Evolutionary conservation across 2,329 filamentous ascomycete genomes (phyloP).

Genomic region (Alternaria consortialis): DNA sequence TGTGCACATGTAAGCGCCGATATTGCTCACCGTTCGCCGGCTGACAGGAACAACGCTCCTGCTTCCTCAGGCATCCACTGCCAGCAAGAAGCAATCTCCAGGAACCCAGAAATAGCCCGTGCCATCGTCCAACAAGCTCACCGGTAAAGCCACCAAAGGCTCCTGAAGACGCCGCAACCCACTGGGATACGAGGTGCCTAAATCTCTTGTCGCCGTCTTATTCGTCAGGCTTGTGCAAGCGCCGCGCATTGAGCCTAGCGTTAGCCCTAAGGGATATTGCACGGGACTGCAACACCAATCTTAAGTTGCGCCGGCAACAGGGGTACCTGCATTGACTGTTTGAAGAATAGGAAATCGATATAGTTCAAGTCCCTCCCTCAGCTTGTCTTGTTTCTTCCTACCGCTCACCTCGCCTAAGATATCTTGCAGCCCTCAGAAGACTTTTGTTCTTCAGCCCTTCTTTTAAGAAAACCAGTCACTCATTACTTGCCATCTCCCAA

Average conservation of each 20-base stretch:
- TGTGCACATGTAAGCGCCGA: slow-evolving; percentile 1
- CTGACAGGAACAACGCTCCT: slow-evolving; percentile 7
- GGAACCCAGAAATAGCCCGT: slow-evolving; percentile 23
- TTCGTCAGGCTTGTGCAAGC: slow-evolving; percentile 18
- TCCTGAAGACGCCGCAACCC: slow-evolving; percentile 21
- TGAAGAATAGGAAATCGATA: slow-evolving; percentile 33
- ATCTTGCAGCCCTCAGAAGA: slow-evolving; percentile 28
- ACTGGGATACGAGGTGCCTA: slow-evolving; percentile 20
- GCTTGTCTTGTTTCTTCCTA: slow-evolving; percentile 16
- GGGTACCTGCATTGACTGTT: slow-evolving; percentile 11
- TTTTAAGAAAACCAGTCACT: slow-evolving; percentile 33
- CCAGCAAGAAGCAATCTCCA: slow-evolving; percentile 14
- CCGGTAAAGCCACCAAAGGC: slow-evolving; percentile 16
- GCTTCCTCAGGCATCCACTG: slow-evolving; percentile 16
- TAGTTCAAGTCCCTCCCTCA: slow-evolving; percentile 26
- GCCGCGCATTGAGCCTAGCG: slow-evolving; percentile 10
- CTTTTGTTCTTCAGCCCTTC: slow-evolving; percentile 42
- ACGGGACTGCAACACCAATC: slow-evolving; percentile 23
- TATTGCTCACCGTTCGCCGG: neutral
- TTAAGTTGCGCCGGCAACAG: slow-evolving; percentile 18
- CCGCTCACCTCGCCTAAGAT: slow-evolving; percentile 15
- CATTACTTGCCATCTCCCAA: slow-evolving; percentile 23
- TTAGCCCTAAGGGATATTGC: slow-evolving; percentile 6
- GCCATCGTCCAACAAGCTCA: slow-evolving; percentile 12
- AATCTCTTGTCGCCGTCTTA: slow-evolving; percentile 21